Evolutionary conservation across 257 asterid species (phyloP), one percentile per base, ranked within the genome.

Genomic region (Salvia splendens): DNA sequence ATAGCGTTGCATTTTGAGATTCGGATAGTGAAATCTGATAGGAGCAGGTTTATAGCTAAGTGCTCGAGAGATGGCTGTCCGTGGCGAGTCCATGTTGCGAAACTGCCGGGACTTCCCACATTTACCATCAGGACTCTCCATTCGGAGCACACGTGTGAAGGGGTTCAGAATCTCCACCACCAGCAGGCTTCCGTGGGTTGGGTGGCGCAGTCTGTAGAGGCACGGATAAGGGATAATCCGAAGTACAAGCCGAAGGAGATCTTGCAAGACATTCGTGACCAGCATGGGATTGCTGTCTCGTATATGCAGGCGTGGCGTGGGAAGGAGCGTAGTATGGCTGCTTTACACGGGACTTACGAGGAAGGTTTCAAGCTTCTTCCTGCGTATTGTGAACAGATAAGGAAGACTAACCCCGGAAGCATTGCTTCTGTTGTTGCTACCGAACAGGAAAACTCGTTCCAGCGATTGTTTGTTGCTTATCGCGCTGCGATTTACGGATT

Each of bases 291-390:
- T 73, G 97, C 98, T 9, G 97, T 93, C 58, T 81, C 97, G 5
- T 93, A 93, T 70, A 89, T 89, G 97, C 97, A 89, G 79, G 97
- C 97, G 4, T 89, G 98, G 97, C 77, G 98, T 15, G 98, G 98
- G 10, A 93, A 88, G 81, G 98, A 93, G 65, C 95, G 97, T 4
- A 89, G 98, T 64, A 93, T 93, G 97, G 95, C 97, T 77, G 97
- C 98, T 20, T 58, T 89, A 6, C 98, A 93, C 60, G 98, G 98
- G 75, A 93, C 98, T 15, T 93, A 86, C 46, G 98, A 93, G 75
- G 98, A 93, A 75, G 96, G 98, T 11, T 89, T 82, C 73, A 85
- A 75, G 75, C 84, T 93, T 73, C 95, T 93, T 68, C 97, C 98
- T 6, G 87, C 87, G 3, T 93, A 89, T 60, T 93, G 96, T 70